Percentiles rank a stretch among this genome's conserved stretches.
phyloP scores from a whole-genome alignment of 2,329 filamentous ascomycete genomes.

The Diaporthe capsici region DNA sequence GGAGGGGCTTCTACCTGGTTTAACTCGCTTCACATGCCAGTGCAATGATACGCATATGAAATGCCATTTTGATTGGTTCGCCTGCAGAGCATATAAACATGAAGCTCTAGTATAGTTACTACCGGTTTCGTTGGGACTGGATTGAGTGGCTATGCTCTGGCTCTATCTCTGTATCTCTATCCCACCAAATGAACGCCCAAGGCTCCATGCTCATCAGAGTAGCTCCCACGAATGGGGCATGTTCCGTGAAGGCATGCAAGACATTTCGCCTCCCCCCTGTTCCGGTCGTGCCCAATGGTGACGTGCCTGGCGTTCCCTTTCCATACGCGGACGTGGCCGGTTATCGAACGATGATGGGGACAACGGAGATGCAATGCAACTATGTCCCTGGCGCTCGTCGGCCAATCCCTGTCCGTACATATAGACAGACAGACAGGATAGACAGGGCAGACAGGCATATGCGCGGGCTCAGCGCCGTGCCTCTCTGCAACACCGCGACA shows the following conservation, averaged over 20 bases:
- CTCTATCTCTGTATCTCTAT: slow-evolving; percentile 6
- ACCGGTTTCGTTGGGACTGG: background rate
- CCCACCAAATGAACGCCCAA: background rate
- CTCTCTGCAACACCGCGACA: slow-evolving; percentile 7
- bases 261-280: slow-evolving; percentile 9
- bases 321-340: slow-evolving; percentile 23
- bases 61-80: slow-evolving; percentile 6
- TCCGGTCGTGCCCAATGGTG: slow-evolving; percentile 7
- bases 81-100: background rate
- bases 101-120: background rate
- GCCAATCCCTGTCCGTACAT: background rate
- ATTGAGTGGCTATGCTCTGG: background rate
- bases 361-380: slow-evolving; percentile 11
- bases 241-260: slow-evolving; percentile 13
- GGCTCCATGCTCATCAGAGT: background rate
- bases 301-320: slow-evolving; percentile 16
- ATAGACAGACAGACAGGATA: background rate
- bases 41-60: background rate
- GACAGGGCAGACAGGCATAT: background rate
- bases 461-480: background rate
- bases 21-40: background rate
- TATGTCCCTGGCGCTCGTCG: slow-evolving; percentile 14
- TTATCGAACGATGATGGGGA: slow-evolving; percentile 25
- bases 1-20: too few relatives aligned
- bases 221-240: slow-evolving; percentile 2